A percentile compares a stretch with the other conserved stretches of the same genome.
Evolutionary conservation across 192 early-diverging fungal genomes (phyloP).

Genomic region (Podila epicladia): DNA sequence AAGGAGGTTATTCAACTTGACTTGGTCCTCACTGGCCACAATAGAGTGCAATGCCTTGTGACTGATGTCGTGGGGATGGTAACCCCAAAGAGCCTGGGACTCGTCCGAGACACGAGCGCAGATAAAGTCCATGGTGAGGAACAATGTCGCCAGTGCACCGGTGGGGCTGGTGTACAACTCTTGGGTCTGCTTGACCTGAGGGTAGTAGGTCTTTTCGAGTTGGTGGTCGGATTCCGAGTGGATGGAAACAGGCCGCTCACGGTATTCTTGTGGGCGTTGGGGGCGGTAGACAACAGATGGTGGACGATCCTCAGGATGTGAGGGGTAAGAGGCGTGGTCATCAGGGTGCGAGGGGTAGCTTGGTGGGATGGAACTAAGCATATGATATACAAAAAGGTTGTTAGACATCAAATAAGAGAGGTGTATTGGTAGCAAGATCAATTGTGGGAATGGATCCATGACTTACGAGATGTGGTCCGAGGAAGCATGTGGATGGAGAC

Average conservation of each 20-base stretch:
- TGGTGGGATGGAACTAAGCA: too few species aligned
- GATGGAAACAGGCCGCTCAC: slow-evolving; percentile 35
- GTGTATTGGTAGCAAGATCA: too few species aligned
- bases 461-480: slow-evolving; percentile 1
- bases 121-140: slow-evolving; percentile 61
- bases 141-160: slow-evolving; percentile 42
- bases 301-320: slow-evolving; percentile 14
- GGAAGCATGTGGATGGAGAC: background rate
- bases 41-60: slow-evolving; percentile 63
- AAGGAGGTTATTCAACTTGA: slow-evolving; percentile 51
- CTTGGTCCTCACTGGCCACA: slow-evolving; percentile 52
- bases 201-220: slow-evolving; percentile 23
- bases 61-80: slow-evolving; percentile 63
- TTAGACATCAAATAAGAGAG: background rate
- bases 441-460: background rate
- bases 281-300: slow-evolving; percentile 27
- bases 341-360: too few species aligned
- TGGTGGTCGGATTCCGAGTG: slow-evolving; percentile 30
- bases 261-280: slow-evolving; percentile 8
- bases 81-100: slow-evolving; percentile 58
- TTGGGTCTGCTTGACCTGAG: slow-evolving; percentile 34
- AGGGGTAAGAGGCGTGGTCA: slow-evolving; percentile 1
- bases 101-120: slow-evolving; percentile 66
- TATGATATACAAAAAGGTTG: background rate
- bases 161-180: slow-evolving; percentile 36